Conservation (phyloP, 2,329 filamentous ascomycete genomes). For the Neofusicoccum ribis region DNA sequence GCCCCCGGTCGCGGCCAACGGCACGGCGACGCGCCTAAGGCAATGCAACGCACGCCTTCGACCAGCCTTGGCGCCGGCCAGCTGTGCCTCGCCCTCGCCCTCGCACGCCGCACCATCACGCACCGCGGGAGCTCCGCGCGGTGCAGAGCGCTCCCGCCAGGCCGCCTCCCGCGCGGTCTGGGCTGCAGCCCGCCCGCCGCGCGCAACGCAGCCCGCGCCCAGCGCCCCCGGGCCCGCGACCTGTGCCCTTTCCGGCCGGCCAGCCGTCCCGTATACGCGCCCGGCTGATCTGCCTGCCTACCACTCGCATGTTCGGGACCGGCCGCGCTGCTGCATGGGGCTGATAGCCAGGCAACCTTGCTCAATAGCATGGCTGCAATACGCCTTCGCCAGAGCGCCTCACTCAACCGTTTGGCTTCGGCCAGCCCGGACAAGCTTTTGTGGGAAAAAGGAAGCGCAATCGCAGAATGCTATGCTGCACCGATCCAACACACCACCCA, state of each 20-base stretch:
- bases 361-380: conserved; percentile 14
- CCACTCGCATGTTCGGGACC: conserved; percentile 21
- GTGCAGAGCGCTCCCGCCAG: too few relatives aligned
- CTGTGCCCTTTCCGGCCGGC: conserved; percentile 6
- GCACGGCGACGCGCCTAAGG: conserved; percentile 6
- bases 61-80: conserved; percentile 1
- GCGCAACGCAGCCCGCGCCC: not conserved
- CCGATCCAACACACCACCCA: not conserved
- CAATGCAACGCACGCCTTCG: conserved; percentile 8
- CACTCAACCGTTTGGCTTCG: conserved; percentile 12
- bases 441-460: conserved; percentile 7
- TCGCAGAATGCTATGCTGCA: not conserved
- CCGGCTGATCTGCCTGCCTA: conserved; percentile 19
- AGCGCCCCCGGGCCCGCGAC: not conserved
- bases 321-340: conserved; percentile 17
- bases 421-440: conserved; percentile 1
- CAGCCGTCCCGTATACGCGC: conserved; percentile 19
- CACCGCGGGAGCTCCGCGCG: too few relatives aligned
- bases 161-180: conserved; percentile 3
- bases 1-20: conserved; percentile 6
- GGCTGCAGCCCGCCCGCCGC: not conserved
- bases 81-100: not conserved
- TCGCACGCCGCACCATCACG: not conserved
- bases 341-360: conserved; percentile 3
- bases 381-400: conserved; percentile 16